These are phyloP conservation scores for Citrus medica DNA, from an alignment of 345 rosid genomes.

Conservation along the genomic window DNA sequence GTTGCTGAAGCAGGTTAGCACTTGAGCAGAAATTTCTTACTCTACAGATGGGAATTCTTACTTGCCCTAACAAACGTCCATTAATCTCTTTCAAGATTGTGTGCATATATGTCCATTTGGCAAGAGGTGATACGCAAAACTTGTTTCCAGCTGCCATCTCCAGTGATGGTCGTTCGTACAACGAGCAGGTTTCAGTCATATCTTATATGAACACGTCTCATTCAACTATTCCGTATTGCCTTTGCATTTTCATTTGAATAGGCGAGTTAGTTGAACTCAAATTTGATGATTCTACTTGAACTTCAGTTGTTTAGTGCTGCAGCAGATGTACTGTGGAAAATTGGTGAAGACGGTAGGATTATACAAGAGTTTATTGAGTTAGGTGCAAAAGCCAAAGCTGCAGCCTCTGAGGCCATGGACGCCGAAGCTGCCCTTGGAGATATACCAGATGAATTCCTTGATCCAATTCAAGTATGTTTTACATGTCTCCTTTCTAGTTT, in stretches of 20 bases:
- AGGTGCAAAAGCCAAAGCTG: constrained; percentile 78
- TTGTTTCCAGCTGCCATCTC: constrained; percentile 92
- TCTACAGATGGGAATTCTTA: not conserved
- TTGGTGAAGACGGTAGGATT: constrained; percentile 74
- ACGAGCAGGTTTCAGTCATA: constrained; percentile 63
- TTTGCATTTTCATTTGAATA: not conserved
- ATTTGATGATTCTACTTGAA: constrained; percentile 16
- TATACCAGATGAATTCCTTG: constrained; percentile 98
- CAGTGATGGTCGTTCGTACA: constrained; percentile 92
- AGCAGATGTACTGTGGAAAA: constrained; percentile 74
- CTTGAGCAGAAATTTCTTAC: not conserved
- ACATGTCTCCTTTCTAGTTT: constrained; percentile 1
- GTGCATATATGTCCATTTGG: constrained; percentile 79
- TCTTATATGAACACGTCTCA: not conserved
- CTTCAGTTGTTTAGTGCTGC: constrained; percentile 85
- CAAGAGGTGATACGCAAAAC: constrained; percentile 75
- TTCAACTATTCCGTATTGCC: not conserved
- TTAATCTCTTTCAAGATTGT: constrained; percentile 71
- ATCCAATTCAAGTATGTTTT: constrained; percentile 76
- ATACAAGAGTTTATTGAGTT: constrained; percentile 73
- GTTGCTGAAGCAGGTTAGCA: constrained; percentile 85
- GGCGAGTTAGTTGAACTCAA: not conserved
- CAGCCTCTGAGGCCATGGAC: constrained; percentile 96
- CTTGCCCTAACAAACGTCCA: not conserved
- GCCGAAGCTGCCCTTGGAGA: constrained; percentile 95